Conservation (phyloP, 163 green algal genomes). For the Scenedesmus sp. region DNA sequence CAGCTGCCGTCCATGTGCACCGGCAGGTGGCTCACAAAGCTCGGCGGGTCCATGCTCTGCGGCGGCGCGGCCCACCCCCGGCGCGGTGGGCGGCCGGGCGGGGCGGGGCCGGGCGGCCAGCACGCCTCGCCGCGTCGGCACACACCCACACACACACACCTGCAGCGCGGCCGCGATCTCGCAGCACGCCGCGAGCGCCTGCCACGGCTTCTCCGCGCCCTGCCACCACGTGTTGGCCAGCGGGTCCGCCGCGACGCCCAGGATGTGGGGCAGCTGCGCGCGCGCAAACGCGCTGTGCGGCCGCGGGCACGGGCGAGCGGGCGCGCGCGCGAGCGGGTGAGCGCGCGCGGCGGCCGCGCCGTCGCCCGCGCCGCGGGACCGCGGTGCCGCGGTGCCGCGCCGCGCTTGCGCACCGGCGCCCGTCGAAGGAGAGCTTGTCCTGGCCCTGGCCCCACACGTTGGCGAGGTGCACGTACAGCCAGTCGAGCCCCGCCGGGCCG, state of each 20-base stretch:
- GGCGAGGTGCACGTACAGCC: conserved; percentile 86
- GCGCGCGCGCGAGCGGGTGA: too few species aligned
- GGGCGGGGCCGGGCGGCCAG: not conserved
- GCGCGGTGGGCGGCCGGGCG: not conserved
- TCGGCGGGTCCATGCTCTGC: conserved; percentile 40
- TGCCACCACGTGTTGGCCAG: conserved; percentile 81
- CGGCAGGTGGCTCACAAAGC: conserved; percentile 80
- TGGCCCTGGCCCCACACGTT: conserved; percentile 87
- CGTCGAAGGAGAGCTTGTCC: conserved; percentile 89
- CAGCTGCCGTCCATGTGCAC: conserved; percentile 97
- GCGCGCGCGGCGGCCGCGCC: too few species aligned
- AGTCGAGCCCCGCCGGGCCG: conserved; percentile 82
- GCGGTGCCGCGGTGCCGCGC: too few species aligned
- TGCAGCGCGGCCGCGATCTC: conserved; percentile 82
- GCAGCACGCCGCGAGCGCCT: conserved; percentile 91
- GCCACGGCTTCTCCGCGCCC: conserved; percentile 89
- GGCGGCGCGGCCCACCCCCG: not conserved
- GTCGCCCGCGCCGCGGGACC: too few species aligned
- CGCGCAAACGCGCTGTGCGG: conserved; percentile 60
- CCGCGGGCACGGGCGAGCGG: too few species aligned
- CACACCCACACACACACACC: not conserved
- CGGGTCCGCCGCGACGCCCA: conserved; percentile 72
- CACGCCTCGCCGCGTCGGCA: not conserved
- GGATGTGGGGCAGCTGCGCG: conserved; percentile 66
- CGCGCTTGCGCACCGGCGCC: too few species aligned